Evolutionary conservation across 768 basidiomycete genomes (phyloP), one percentile per base, ranked within the genome.

Genomic region (Lentinula detonsa): DNA sequence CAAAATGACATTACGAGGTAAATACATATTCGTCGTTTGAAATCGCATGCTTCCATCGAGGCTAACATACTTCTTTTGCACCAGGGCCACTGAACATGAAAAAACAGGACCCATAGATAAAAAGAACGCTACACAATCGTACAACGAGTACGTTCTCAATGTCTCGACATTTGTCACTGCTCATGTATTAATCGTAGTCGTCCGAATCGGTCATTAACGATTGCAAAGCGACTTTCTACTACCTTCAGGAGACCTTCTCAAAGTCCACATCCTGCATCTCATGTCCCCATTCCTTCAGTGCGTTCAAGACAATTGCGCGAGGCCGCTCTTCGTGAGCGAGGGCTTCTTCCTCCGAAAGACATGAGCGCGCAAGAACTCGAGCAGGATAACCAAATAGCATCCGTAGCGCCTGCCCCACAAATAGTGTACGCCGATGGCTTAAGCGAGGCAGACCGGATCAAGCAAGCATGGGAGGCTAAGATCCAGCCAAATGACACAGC

Each of bases 301-400:
- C 43, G 66, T 4, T 63, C 75, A 5, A 74, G 72, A 45, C 76
- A 77, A 31, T 71, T 73, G 13, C 75, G 82, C 21, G 81, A 85
- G 50, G 85, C 83, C 3, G 85, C 86, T 1, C 76, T 87, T 21
- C 79, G 85, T 11, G 85, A 80, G 64, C 79, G 85, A 35, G 85
- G 86, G 0, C 73, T 88, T 42, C 73, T 82, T 2, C 85, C 86
- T 23, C 78, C 81, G 8, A 80, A 71, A 64, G 77, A 71, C 69
- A 76, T 78, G 56, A 81, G 70, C 70, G 73, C 67, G 28, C 75
- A 70, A 68, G 81, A 77, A 64, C 73, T 57, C 49, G 70, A 76
- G 61, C 72, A 69, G 46, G 75, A 76, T 69, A 67, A 39, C 7
- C 67, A 67, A 1, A 74, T 81, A 8, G 77, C 77, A 5, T 65